These are phyloP conservation scores for Verticillium isaacii DNA, from an alignment of 2,329 filamentous ascomycete species.

Conservation along the genomic window DNA sequence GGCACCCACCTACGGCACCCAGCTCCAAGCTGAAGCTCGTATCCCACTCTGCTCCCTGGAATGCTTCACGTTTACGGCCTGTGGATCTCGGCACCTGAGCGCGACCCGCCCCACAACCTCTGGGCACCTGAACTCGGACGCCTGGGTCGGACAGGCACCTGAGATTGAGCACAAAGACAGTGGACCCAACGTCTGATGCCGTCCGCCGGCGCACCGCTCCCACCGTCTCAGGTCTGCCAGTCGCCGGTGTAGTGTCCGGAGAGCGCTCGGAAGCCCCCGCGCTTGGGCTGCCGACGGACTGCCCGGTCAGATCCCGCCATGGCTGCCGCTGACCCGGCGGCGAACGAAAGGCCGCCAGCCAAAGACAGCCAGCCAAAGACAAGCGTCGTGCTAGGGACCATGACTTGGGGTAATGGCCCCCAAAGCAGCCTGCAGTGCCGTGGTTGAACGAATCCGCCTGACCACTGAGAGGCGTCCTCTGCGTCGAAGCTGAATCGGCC, in stretches of 20 bases:
- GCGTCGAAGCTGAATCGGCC: background rate
- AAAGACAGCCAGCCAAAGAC: background rate
- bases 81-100: background rate
- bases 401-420: too few relatives aligned
- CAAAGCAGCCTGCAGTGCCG: too few relatives aligned
- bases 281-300: background rate
- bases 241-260: background rate
- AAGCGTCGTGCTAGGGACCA: background rate
- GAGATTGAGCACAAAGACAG: too few relatives aligned
- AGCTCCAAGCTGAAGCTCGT: background rate
- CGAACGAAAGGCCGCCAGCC: background rate
- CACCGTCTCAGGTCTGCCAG: background rate
- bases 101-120: background rate
- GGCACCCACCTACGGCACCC: background rate
- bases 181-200: background rate
- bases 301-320: background rate
- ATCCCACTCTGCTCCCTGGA: background rate
- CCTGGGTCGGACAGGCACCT: too few relatives aligned
- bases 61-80: background rate
- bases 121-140: background rate
- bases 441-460: background rate
- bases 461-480: background rate
- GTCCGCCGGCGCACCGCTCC: background rate
- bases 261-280: background rate
- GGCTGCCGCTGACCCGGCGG: background rate